These are phyloP conservation scores for Telfairia occidentalis DNA, from an alignment of 331 rosid genomes.

Conservation along the genomic window DNA sequence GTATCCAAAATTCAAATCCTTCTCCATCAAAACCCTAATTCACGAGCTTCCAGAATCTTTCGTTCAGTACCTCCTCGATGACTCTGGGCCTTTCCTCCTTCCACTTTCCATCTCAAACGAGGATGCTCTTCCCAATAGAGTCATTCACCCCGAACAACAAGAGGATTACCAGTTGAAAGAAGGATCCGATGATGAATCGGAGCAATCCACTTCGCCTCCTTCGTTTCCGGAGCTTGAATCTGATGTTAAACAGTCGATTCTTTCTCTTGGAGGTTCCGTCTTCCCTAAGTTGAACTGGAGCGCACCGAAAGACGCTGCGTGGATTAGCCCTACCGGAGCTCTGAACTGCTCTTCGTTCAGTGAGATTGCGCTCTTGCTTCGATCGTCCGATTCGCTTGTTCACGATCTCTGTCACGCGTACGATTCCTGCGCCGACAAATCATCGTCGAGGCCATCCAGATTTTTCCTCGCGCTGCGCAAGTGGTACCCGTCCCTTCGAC, in stretches of 20 bases:
- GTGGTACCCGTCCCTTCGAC: constrained; percentile 59
- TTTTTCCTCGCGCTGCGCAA: constrained; percentile 66
- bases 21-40: constrained; percentile 48
- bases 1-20: constrained; percentile 52
- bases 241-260: constrained; percentile 50
- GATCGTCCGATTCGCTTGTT: constrained; percentile 61
- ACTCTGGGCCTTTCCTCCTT: constrained; percentile 56
- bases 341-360: constrained; percentile 50
- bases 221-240: constrained; percentile 70
- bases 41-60: constrained; percentile 63
- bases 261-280: constrained; percentile 60
- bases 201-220: constrained; percentile 34
- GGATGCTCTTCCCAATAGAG: constrained; percentile 71
- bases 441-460: constrained; percentile 33
- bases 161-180: constrained; percentile 55
- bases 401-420: constrained; percentile 78
- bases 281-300: constrained; percentile 88
- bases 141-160: constrained; percentile 46
- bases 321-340: constrained; percentile 53
- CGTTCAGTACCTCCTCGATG: constrained; percentile 57
- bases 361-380: constrained; percentile 59
- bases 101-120: constrained; percentile 56
- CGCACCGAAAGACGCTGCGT: constrained; percentile 76
- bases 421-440: constrained; percentile 54
- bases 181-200: constrained; percentile 53